phyloP scores from a whole-genome alignment of 1,284 basidiomycete species.

The Cyathus pygmaeus region DNA sequence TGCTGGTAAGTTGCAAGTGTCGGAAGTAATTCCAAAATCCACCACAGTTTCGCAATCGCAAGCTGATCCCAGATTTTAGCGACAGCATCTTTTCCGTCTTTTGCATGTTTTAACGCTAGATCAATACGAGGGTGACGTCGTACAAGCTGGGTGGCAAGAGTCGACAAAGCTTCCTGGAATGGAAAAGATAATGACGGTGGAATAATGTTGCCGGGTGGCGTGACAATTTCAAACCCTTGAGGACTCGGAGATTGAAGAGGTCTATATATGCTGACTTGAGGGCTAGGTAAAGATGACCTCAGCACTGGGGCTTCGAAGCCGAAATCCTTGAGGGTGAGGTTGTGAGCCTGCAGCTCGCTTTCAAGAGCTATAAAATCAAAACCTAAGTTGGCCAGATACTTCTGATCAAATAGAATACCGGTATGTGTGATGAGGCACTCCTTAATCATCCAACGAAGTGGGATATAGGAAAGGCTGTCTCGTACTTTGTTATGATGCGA shows the following conservation, averaged over 20 bases:
- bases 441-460: conserved; percentile 35
- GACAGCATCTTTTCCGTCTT: conserved; percentile 12
- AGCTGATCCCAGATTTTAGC: conserved; percentile 32
- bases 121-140: not conserved
- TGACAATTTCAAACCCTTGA: no score
- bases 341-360: conserved; percentile 8
- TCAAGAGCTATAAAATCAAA: conserved; percentile 21
- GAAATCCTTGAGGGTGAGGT: conserved; percentile 8
- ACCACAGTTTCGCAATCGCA: conserved; percentile 18
- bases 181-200: no score
- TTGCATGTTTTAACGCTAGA: not conserved
- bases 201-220: no score
- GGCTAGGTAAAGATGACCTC: no score
- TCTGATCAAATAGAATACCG: conserved; percentile 21
- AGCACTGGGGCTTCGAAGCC: conserved; percentile 9
- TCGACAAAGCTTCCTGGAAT: not conserved
- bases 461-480: conserved; percentile 30
- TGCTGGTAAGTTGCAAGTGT: conserved; percentile 30
- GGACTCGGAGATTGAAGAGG: no score
- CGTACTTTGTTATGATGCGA: conserved; percentile 25
- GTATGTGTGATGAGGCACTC: conserved; percentile 24
- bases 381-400: conserved; percentile 11
- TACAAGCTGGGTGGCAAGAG: not conserved
- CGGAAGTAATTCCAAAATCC: conserved; percentile 30
- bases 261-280: not conserved